Evolutionary conservation across 129 eudicot genomes (phyloP), one percentile per base, ranked within the genome.

Genomic region (Tagetes patula): DNA sequence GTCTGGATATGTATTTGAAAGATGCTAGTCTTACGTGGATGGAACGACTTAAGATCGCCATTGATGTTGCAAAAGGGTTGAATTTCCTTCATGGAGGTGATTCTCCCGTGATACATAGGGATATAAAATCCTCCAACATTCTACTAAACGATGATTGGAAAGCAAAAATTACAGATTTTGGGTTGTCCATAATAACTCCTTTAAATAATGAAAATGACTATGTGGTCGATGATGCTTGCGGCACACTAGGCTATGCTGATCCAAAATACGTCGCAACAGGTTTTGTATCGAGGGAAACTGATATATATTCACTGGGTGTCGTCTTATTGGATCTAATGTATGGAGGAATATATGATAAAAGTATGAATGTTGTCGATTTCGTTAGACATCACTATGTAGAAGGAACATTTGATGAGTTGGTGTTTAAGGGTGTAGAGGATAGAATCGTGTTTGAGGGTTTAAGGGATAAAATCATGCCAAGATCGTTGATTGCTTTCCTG

Each of bases 261-360:
- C 10, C 32, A 12, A 3, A 3, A 13, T 61, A 34, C 8, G 4
- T 0, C 0, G 3, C 3, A 30, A 30, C 1, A 0, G 64, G 40
- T 3, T 59, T 59, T 3, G 32, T 59, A 33, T 8, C 68, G 1
- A 62, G 47, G 4, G 47, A 62, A 37, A 12, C 46, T 1, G 68
- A 62, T 62, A 62, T 62, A 6, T 62, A 37, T 62, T 38, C 68
- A 38, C 1, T 62, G 12, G 68, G 68, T 38, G 47, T 37, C 5
- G 68, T 62, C n/a, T 13, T 62, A 39, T 62, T 1, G 12, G 68
- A 62, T 46, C 5, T 62, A 32, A 37, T 62, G 32, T 62, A 47
- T 11, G 31, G 46, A 32, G 37, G 62, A 11, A 6, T 0, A 13
- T 27, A 2, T 30, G 7, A 0, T 0, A 6, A 3, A 53, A n/a